phyloP scores from a whole-genome alignment of 2,329 filamentous ascomycete genomes.

The Sclerotinia subarctica region DNA sequence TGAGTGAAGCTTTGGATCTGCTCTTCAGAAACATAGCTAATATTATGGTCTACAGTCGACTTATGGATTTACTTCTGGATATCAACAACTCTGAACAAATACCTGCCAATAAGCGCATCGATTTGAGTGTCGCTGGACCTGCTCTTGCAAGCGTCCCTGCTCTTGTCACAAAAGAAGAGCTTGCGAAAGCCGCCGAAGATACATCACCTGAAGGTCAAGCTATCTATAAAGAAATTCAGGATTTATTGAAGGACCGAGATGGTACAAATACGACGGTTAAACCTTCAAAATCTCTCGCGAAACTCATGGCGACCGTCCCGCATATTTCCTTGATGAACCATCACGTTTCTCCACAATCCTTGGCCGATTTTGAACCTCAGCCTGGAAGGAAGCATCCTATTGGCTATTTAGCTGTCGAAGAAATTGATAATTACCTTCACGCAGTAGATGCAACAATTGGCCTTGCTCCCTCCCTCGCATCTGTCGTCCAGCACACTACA shows the following conservation, averaged over 20 bases:
- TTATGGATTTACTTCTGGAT: conserved; percentile 85
- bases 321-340: conserved; percentile 30
- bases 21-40: conserved; percentile 13
- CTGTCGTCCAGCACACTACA: conserved; percentile 40
- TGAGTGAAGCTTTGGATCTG: conserved; percentile 46
- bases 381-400: conserved; percentile 55
- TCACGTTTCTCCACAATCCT: conserved; percentile 37
- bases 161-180: conserved; percentile 32
- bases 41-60: conserved; percentile 56
- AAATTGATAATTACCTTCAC: conserved; percentile 71
- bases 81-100: conserved; percentile 83
- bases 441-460: conserved; percentile 48
- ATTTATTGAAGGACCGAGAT: conserved; percentile 32
- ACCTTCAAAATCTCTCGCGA: conserved; percentile 35
- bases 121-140: conserved; percentile 50
- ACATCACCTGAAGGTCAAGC: conserved; percentile 33
- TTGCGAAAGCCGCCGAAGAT: conserved; percentile 27
- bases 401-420: conserved; percentile 64
- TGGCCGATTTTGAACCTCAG: conserved; percentile 41
- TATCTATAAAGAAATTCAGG: conserved; percentile 32
- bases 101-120: conserved; percentile 69
- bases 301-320: conserved; percentile 31
- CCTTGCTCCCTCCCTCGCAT: conserved; percentile 33
- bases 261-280: conserved; percentile 21
- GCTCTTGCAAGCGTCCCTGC: conserved; percentile 30